Evolutionary conservation across 2,329 filamentous ascomycete genomes (phyloP).

Genomic region (Phialophora chinensis): DNA sequence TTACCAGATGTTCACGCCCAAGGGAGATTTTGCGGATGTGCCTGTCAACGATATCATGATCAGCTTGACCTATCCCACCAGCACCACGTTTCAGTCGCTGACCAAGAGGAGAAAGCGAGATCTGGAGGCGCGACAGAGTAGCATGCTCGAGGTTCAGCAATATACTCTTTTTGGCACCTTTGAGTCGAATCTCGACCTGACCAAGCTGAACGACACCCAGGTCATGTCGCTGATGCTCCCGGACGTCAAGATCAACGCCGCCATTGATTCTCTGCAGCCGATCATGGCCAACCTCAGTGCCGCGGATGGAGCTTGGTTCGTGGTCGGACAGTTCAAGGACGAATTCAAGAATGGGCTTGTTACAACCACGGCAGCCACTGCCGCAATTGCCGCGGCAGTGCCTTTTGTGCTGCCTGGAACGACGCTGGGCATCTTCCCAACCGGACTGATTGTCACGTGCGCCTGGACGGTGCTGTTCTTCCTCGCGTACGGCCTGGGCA

Average conservation of each 20-base stretch:
- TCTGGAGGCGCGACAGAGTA: constrained; percentile 25
- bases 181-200: constrained; percentile 39
- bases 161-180: constrained; percentile 45
- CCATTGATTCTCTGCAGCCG: constrained; percentile 28
- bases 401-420: constrained; percentile 45
- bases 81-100: constrained; percentile 36
- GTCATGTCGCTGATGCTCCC: constrained; percentile 45
- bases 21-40: constrained; percentile 53
- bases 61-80: constrained; percentile 39
- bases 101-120: constrained; percentile 35
- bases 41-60: constrained; percentile 43
- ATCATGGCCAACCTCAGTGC: constrained; percentile 43
- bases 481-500: constrained; percentile 44
- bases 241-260: constrained; percentile 43
- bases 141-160: constrained; percentile 42
- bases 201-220: constrained; percentile 42
- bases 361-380: constrained; percentile 36
- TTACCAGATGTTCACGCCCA: constrained; percentile 70
- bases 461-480: constrained; percentile 45
- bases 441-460: constrained; percentile 44
- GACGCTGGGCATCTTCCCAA: constrained; percentile 43
- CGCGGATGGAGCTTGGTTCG: constrained; percentile 46
- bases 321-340: constrained; percentile 43
- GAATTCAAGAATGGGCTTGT: constrained; percentile 36
- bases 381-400: constrained; percentile 39